A percentile compares a stretch with the other conserved stretches of the same genome.
Evolutionary conservation across 805 yeast genomes (phyloP).

Genomic region (Yamadazyma philogaea): DNA sequence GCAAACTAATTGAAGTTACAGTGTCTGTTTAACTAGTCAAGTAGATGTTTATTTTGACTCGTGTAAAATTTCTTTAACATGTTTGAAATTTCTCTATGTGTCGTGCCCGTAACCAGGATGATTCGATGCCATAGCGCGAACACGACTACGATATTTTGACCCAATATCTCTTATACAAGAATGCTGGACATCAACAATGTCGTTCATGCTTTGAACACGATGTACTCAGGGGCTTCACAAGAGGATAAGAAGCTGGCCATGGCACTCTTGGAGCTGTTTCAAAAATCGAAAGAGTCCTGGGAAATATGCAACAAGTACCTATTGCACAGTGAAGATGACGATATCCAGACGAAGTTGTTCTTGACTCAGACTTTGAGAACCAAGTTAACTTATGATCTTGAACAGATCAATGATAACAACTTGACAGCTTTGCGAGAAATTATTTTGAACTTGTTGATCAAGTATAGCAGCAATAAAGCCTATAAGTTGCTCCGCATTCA

Average conservation of each 20-base stretch:
- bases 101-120: neutral
- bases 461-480: slow-evolving; percentile 30
- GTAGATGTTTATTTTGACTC: neutral
- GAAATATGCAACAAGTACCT: slow-evolving; percentile 57
- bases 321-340: slow-evolving; percentile 23
- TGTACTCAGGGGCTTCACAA: slow-evolving; percentile 43
- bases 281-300: slow-evolving; percentile 85
- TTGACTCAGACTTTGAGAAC: slow-evolving; percentile 89
- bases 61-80: neutral
- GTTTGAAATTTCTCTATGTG: neutral
- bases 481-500: slow-evolving; percentile 74
- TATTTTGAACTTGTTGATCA: slow-evolving; percentile 53
- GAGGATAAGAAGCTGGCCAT: slow-evolving; percentile 51
- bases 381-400: slow-evolving; percentile 78
- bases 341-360: slow-evolving; percentile 68
- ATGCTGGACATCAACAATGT: slow-evolving; percentile 24
- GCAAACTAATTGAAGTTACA: neutral
- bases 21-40: neutral
- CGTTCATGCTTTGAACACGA: slow-evolving; percentile 45
- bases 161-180: neutral
- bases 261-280: slow-evolving; percentile 70
- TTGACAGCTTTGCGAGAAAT: slow-evolving; percentile 63
- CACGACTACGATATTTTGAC: slow-evolving; percentile 2
- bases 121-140: neutral
- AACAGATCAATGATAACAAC: slow-evolving; percentile 66